Evolutionary conservation across 2,329 filamentous ascomycete species (phyloP), one percentile per base, ranked within the genome.

Genomic region (Harringtonia aguacate): DNA sequence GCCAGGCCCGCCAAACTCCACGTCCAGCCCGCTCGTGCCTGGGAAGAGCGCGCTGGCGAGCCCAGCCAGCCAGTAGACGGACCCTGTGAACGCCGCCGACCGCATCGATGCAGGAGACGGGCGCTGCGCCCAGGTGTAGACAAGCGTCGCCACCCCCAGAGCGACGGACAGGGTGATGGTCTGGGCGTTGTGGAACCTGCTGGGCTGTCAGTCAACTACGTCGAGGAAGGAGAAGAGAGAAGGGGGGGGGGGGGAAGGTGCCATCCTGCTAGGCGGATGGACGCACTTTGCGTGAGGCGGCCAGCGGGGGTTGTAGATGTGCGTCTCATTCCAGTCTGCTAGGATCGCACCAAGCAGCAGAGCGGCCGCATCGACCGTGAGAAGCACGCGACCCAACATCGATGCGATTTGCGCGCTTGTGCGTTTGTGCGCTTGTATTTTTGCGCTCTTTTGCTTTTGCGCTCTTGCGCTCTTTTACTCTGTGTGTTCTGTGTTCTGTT

Each of bases 211-310:
- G 31, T n/a, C n/a, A n/a, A n/a, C n/a, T 36, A 6, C n/a, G 24
- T 14, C 20, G 24, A 17, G 31, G 30, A 20, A 35, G 17, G 17
- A 20, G 38, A 38, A 35, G 39, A 22, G 9, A 28, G 8, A 17
- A 5, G 21, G n/a, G n/a, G n/a, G n/a, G n/a, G n/a, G n/a, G n/a
- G n/a, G n/a, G n/a, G n/a, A n/a, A n/a, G n/a, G n/a, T n/a, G n/a
- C n/a, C n/a, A n/a, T n/a, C n/a, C n/a, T n/a, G n/a, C n/a, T n/a
- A n/a, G n/a, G n/a, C n/a, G n/a, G n/a, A n/a, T n/a, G n/a, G n/a
- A n/a, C 58, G 46, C 44, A 67, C 65, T 66, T 68, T 7, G 66
- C 66, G 45, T 68, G 66, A 3, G 65, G 66, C n/a, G 64, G 59
- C 65, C 65, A 68, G 34, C 61, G 58, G 7, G 65, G 61, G 47